Evolutionary conservation across 805 yeast genomes (phyloP).

Genomic region (Ogataea minuta): DNA sequence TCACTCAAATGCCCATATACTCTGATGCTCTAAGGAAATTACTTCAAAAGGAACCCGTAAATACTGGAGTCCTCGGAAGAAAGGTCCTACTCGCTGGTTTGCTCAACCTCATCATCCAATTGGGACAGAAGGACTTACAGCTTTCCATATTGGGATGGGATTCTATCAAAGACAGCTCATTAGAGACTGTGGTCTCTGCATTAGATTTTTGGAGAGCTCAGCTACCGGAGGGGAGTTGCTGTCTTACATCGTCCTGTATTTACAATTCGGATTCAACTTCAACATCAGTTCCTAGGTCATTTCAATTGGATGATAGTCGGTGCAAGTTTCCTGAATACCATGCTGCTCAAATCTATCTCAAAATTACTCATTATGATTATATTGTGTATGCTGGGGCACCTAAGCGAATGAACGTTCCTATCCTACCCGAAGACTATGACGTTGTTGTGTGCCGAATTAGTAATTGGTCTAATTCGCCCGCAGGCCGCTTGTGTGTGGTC

Average conservation of each 20-base stretch:
- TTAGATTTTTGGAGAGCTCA: constrained; percentile 60
- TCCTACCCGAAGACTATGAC: constrained; percentile 50
- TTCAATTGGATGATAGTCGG: constrained; percentile 31
- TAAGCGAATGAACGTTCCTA: constrained; percentile 62
- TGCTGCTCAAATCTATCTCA: constrained; percentile 61
- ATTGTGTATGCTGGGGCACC: constrained; percentile 79
- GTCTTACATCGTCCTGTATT: constrained; percentile 17
- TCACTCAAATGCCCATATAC: constrained; percentile 28
- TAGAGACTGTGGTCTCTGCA: constrained; percentile 58
- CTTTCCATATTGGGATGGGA: constrained; percentile 38
- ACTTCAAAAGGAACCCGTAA: constrained; percentile 43
- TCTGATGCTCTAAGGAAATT: constrained; percentile 33
- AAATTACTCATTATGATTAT: constrained; percentile 68
- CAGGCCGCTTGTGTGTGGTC: constrained; percentile 49
- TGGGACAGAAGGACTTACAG: constrained; percentile 57
- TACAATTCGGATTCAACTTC: constrained; percentile 12
- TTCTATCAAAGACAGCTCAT: constrained; percentile 47
- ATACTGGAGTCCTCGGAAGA: constrained; percentile 54
- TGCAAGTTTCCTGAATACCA: constrained; percentile 66
- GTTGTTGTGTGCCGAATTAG: constrained; percentile 44
- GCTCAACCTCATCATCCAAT: constrained; percentile 57
- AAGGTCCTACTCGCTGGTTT: constrained; percentile 62
- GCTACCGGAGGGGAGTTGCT: constrained; percentile 26
- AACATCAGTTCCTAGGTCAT: constrained; percentile 10
- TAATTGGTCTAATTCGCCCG: constrained; percentile 44